These are phyloP conservation scores for Themeda triandra DNA, from an alignment of 176 grass and related monocot species.

Conservation along the genomic window DNA sequence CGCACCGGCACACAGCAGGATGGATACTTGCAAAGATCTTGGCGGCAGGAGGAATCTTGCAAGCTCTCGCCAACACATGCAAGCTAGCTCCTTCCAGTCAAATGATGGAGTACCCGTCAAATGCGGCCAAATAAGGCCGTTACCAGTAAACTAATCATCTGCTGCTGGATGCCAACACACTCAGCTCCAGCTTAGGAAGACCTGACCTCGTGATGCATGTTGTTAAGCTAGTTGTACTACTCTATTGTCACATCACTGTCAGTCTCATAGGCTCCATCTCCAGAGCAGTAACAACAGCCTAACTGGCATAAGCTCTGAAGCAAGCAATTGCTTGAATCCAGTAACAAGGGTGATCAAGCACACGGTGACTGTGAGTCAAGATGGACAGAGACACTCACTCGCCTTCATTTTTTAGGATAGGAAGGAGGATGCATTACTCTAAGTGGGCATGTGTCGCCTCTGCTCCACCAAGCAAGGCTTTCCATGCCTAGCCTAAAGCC, in stretches of 20 bases:
- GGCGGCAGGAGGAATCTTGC: constrained; percentile 49
- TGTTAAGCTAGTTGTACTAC: not conserved
- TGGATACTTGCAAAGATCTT: constrained; percentile 34
- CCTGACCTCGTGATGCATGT: not conserved
- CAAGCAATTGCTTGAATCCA: not conserved
- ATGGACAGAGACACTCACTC: constrained; percentile 9
- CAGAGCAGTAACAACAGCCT: constrained; percentile 6
- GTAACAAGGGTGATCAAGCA: not conserved
- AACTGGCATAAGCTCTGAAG: not conserved
- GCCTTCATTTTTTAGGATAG: not conserved
- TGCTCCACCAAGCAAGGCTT: constrained; percentile 17
- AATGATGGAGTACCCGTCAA: constrained; percentile 44
- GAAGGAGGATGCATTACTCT: not conserved
- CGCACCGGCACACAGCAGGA: constrained; percentile 10
- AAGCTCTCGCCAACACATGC: constrained; percentile 41
- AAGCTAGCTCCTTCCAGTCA: constrained; percentile 19
- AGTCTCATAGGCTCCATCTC: not conserved
- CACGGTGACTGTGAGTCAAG: constrained; percentile 9
- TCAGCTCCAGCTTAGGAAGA: constrained; percentile 21
- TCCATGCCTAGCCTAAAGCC: not conserved
- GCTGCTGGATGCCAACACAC: not conserved
- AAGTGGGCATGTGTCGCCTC: constrained; percentile 10
- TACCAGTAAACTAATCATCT: constrained; percentile 29
- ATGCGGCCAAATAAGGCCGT: constrained; percentile 42
- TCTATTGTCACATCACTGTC: constrained; percentile 5